A percentile compares a stretch with the other conserved stretches of the same genome.
Evolutionary conservation across 179 eudicot species (phyloP).

Genomic region (Pouteria campechiana): DNA sequence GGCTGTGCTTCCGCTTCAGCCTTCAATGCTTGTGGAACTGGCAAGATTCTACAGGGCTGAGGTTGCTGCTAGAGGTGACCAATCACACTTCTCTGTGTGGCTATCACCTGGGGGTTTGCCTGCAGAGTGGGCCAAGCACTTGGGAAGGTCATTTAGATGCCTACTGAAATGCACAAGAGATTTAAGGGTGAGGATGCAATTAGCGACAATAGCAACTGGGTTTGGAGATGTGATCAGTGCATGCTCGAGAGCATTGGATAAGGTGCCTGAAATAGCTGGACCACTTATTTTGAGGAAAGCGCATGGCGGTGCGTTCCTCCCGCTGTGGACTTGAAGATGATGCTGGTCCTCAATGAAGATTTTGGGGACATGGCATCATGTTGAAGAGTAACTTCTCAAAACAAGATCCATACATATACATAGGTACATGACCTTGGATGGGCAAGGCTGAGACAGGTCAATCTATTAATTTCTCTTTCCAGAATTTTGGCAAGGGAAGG

Average conservation of each 20-base stretch:
- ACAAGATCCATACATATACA: too few species aligned
- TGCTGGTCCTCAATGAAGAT: too few species aligned
- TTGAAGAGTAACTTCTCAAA: too few species aligned
- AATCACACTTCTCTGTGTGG: conserved; percentile 89
- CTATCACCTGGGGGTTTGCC: conserved; percentile 84
- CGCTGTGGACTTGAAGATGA: conserved; percentile 43
- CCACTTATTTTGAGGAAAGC: conserved; percentile 94
- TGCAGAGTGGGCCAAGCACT: conserved; percentile 86
- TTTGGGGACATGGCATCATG: too few species aligned
- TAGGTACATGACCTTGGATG: too few species aligned
- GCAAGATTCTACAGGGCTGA: conserved; percentile 82
- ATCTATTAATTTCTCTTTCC: too few species aligned
- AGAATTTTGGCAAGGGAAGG: too few species aligned
- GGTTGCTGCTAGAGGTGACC: conserved; percentile 88
- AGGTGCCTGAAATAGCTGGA: conserved; percentile 87
- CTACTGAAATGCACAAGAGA: conserved; percentile 82
- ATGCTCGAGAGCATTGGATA: conserved; percentile 63
- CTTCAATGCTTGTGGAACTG: conserved; percentile 74
- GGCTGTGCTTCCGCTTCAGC: conserved; percentile 82
- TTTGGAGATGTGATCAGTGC: conserved; percentile 56
- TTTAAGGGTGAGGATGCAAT: conserved; percentile 58
- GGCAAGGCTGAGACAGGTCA: too few species aligned
- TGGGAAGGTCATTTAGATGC: conserved; percentile 86
- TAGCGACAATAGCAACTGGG: conserved; percentile 73
- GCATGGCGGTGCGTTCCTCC: conserved; percentile 97